These are phyloP conservation scores for Paramecium pentaurelia DNA, from an alignment of 73 alveolate species.

Conservation along the genomic window DNA sequence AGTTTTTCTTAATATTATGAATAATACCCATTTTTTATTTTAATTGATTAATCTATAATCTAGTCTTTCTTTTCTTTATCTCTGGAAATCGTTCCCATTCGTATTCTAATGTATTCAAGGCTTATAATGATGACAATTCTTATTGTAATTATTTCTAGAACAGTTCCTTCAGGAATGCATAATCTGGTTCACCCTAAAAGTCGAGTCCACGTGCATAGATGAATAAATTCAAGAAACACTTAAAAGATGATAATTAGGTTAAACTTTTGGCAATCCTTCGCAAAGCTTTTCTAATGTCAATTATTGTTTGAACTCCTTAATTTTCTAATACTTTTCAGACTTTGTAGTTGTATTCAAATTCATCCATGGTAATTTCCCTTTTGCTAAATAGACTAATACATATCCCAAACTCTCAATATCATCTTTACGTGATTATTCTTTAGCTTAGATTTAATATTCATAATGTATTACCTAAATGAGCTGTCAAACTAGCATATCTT, in stretches of 20 bases:
- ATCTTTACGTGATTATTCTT: constrained; percentile 76
- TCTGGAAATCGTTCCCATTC: constrained; percentile 26
- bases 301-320: background rate
- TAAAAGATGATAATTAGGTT: background rate
- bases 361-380: constrained; percentile 70
- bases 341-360: constrained; percentile 61
- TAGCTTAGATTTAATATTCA: background rate
- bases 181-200: constrained; percentile 71
- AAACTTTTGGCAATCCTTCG: constrained; percentile 67
- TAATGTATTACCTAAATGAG: constrained; percentile 79
- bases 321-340: constrained; percentile 41
- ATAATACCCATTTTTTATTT: background rate
- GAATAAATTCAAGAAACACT: constrained; percentile 39
- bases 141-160: background rate
- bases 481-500: constrained; percentile 88
- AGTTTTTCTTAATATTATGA: background rate
- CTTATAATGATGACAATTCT: background rate
- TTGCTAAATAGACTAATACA: constrained; percentile 63
- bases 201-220: constrained; percentile 63
- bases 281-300: constrained; percentile 39
- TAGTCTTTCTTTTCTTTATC: background rate
- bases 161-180: constrained; percentile 62
- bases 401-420: constrained; percentile 75
- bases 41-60: background rate
- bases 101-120: background rate